These are phyloP conservation scores for Leptographium lundbergii DNA, from an alignment of 2,329 filamentous ascomycete genomes.

Conservation along the genomic window DNA sequence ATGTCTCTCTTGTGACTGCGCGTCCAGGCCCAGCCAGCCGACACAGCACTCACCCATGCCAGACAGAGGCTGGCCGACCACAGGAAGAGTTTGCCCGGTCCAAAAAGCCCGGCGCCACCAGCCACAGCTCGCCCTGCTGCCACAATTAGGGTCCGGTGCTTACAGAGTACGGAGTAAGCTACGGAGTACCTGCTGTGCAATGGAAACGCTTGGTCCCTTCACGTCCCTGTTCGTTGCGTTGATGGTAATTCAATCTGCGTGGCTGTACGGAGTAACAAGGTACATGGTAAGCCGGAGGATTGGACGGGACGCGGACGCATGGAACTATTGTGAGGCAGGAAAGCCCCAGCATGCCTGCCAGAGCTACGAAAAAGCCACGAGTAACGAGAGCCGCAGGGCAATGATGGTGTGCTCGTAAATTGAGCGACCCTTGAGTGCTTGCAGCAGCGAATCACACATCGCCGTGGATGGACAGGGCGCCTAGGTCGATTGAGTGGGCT, in stretches of 20 bases:
- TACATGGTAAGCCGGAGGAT: too few species aligned
- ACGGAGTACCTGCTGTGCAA: not conserved
- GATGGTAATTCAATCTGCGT: not conserved
- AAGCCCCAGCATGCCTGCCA: not conserved
- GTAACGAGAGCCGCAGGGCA: too few species aligned
- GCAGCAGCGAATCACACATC: not conserved
- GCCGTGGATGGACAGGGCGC: not conserved
- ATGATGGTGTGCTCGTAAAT: not conserved
- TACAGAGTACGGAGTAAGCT: too few species aligned
- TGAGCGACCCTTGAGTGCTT: not conserved
- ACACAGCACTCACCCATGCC: not conserved
- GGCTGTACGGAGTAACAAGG: too few species aligned
- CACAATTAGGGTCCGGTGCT: not conserved
- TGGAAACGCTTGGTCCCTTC: not conserved
- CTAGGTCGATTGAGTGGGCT: not conserved
- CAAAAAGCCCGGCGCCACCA: not conserved
- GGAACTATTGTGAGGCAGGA: not conserved
- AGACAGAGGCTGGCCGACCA: not conserved
- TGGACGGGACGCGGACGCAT: not conserved
- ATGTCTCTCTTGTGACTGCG: not conserved
- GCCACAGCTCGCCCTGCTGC: not conserved
- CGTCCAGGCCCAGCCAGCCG: not conserved
- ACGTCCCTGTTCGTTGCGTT: not conserved
- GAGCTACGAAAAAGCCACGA: not conserved
- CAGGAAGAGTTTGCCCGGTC: not conserved